A percentile compares a stretch with the other conserved stretches of the same genome.
phyloP scores from a whole-genome alignment of 2,329 filamentous ascomycete genomes.

The Colletotrichum ledebouriae region DNA sequence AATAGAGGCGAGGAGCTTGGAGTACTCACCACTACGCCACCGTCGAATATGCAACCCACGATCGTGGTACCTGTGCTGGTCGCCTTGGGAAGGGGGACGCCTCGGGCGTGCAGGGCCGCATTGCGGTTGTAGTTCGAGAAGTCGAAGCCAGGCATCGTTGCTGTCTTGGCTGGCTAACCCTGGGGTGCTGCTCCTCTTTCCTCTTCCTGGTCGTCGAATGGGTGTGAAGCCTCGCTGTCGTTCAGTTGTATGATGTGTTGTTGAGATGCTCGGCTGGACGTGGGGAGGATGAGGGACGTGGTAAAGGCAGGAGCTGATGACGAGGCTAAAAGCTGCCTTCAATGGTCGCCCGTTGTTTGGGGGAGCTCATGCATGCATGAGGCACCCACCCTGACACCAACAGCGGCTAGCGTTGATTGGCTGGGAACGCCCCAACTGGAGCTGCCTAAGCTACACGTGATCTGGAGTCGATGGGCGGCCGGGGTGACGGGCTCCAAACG shows the following conservation, averaged over 20 bases:
- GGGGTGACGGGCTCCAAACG: constrained; percentile 22
- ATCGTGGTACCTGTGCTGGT: constrained; percentile 99
- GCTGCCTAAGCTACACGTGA: constrained; percentile 40
- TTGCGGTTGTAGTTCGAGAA: constrained; percentile 99
- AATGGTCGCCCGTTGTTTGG: constrained; percentile 38
- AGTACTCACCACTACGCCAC: constrained; percentile 86
- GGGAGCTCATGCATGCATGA: constrained; percentile 39
- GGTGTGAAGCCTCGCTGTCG: constrained; percentile 18
- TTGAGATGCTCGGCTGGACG: constrained; percentile 42
- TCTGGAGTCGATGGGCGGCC: constrained; percentile 7
- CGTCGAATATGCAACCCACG: constrained; percentile 96
- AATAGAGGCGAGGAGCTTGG: constrained; percentile 44
- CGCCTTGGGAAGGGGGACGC: constrained; percentile 94
- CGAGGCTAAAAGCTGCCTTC: constrained; percentile 68
- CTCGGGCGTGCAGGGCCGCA: constrained; percentile 92
- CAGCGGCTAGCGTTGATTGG: constrained; percentile 28
- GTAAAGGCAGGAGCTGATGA: constrained; percentile 59
- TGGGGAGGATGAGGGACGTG: constrained; percentile 45
- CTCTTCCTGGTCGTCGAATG: constrained; percentile 11
- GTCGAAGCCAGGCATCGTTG: constrained; percentile 94
- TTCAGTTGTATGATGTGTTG: constrained; percentile 21
- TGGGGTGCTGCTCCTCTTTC: constrained; percentile 1
- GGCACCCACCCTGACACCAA: constrained; percentile 36
- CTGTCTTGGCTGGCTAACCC: constrained; percentile 36
- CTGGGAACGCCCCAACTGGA: constrained; percentile 11